Evolutionary conservation across 352 stramenopile genomes (phyloP), one percentile per base, ranked within the genome.

Genomic region (Phytophthora aleatoria): DNA sequence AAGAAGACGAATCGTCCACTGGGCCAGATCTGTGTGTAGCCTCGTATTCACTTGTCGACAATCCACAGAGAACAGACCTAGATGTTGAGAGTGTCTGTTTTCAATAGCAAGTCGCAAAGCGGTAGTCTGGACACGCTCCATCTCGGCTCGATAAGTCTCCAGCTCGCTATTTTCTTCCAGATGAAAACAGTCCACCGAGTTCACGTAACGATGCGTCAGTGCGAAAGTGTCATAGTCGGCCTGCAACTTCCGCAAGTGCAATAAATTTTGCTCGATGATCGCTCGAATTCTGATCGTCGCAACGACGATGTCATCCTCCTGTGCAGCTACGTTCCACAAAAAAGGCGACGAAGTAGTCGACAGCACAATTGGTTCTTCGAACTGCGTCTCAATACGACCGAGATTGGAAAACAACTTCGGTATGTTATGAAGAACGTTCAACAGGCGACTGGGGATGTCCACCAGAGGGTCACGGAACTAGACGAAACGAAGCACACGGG

Each of bases 351-450:
- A 76, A 13, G 50, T 52, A 12, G 27, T 69, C 20, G 65, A 36
- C 35, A 79, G 38, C 3, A 64, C 3, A 9, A 83, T 54, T 9
- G 76, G 72, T 3, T 70, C 45, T 9, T 81, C 65, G 45, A 92
- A 90, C 35, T 90, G 81, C 12, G 74, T 81, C 48, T 92, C 83
- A 31, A 94, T 81, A 8, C 85, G 80, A 15, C 73, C 73, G 8
- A 89, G 28, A 42, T 92, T 89, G 57, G 85, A 73, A 43, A 94
- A 91, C 2, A 90, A 43, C 35, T 87, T 84, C 0, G 69, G 63
- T 1, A 94, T 56, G 60, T 89, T 90, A 59, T 91, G 81, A 10
- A 94, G 71, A 1, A 94, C 74, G 36, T 73, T 82, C n/a, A 94
- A 45, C 0, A 92, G 44, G 11, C 76, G 72, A 42, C 77, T 87